Percentiles rank a stretch among this genome's conserved stretches.
Evolutionary conservation across 257 asterid species (phyloP).

Genomic region (Rauvolfia tetraphylla): DNA sequence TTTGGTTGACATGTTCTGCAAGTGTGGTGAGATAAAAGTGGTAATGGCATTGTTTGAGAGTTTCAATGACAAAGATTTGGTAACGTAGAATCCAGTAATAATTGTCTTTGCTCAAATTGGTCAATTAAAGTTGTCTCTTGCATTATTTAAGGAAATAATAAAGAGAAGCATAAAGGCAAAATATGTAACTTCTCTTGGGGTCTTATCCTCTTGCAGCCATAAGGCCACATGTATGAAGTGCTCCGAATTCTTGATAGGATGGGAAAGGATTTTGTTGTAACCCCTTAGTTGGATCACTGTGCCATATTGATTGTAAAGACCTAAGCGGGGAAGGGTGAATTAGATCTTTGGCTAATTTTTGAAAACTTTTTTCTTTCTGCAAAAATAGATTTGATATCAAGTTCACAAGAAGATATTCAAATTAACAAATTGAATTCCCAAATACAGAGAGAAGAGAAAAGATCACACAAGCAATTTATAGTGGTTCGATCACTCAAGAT

Average conservation of each 20-base stretch:
- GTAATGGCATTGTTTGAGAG: conserved; percentile 42
- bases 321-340: too few relatives aligned
- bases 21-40: conserved; percentile 54
- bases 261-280: conserved; percentile 40
- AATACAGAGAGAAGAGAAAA: too few relatives aligned
- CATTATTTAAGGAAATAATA: conserved; percentile 40
- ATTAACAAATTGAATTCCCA: too few relatives aligned
- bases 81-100: conserved; percentile 61
- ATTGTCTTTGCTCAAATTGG: conserved; percentile 61
- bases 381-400: too few relatives aligned
- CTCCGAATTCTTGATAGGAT: conserved; percentile 37
- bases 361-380: too few relatives aligned
- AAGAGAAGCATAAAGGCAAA: conserved; percentile 36
- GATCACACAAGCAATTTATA: too few relatives aligned
- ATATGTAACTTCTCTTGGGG: conserved; percentile 48
- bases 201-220: conserved; percentile 64
- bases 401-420: too few relatives aligned
- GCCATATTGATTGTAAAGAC: conserved; percentile 54
- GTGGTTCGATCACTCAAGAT: too few relatives aligned
- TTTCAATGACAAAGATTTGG: conserved; percentile 36
- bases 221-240: conserved; percentile 47
- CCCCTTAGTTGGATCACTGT: conserved; percentile 50
- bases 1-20: conserved; percentile 58
- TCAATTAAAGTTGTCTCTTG: conserved; percentile 41
- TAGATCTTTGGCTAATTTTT: too few relatives aligned